Evolutionary conservation across 768 basidiomycete genomes (phyloP).

Genomic region (Cytidiella melzeri): DNA sequence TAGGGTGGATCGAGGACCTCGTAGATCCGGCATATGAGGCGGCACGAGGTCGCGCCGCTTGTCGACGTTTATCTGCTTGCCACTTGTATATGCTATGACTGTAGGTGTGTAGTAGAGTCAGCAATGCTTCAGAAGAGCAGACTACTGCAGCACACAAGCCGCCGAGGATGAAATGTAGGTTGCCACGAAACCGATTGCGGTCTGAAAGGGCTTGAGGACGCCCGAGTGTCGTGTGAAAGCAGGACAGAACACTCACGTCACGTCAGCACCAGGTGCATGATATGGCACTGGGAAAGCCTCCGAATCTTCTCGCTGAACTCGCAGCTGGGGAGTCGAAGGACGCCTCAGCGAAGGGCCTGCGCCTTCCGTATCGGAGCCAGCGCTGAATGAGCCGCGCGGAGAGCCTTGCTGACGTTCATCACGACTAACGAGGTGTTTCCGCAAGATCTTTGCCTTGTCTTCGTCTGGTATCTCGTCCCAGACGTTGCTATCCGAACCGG

Average conservation of each 20-base stretch:
- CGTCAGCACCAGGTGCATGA: slow-evolving; percentile 80
- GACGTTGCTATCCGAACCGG: slow-evolving; percentile 25
- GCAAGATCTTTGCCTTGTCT: slow-evolving; percentile 77
- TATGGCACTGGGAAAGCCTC: slow-evolving; percentile 88
- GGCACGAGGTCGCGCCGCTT: slow-evolving; percentile 56
- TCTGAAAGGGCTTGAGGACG: too few species aligned
- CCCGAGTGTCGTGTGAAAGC: slow-evolving; percentile 4
- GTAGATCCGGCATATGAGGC: slow-evolving; percentile 61
- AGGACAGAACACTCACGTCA: slow-evolving; percentile 64
- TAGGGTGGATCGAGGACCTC: slow-evolving; percentile 54
- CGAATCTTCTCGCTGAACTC: slow-evolving; percentile 37
- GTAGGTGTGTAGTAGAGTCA: too few species aligned
- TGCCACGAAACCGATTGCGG: too few species aligned
- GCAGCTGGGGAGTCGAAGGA: slow-evolving; percentile 22
- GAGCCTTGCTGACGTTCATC: slow-evolving; percentile 45
- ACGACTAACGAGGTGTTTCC: slow-evolving; percentile 73
- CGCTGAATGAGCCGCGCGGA: slow-evolving; percentile 19
- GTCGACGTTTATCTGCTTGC: slow-evolving; percentile 68
- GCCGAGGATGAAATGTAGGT: too few species aligned
- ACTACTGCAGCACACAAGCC: too few species aligned
- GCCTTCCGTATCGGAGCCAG: slow-evolving; percentile 21
- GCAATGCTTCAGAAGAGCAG: too few species aligned
- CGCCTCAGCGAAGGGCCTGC: slow-evolving; percentile 25
- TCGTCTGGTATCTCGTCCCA: slow-evolving; percentile 68
- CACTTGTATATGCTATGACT: slow-evolving; percentile 96